Conservation (phyloP, 2,329 filamentous ascomycete species). For the Aspergillus tamarii region DNA sequence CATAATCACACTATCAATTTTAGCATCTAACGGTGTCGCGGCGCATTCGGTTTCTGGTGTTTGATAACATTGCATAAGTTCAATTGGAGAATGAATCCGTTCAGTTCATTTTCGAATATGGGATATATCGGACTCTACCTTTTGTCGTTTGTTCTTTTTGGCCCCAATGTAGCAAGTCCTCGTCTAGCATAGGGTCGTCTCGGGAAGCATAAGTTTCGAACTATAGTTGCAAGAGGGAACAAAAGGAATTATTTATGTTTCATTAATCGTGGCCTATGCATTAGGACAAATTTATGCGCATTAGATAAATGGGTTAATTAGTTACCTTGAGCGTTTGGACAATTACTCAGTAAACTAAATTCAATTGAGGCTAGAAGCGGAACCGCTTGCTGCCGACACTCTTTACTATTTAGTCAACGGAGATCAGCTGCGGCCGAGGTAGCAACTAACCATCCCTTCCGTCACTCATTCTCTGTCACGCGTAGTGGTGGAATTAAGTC, state of each 20-base stretch:
- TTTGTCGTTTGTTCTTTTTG: neutral
- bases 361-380: neutral
- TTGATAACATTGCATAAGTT: constrained; percentile 10
- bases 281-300: neutral
- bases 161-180: neutral
- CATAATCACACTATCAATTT: constrained; percentile 17
- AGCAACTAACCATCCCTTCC: neutral
- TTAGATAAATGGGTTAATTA: neutral
- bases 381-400: too few species aligned
- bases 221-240: neutral
- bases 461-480: neutral
- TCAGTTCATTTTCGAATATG: neutral
- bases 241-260: neutral
- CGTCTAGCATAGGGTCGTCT: neutral
- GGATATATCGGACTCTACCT: neutral
- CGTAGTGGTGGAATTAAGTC: neutral
- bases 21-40: constrained; percentile 25
- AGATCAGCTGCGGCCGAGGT: constrained; percentile 4
- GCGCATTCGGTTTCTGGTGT: constrained; percentile 18
- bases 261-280: neutral
- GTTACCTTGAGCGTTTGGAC: neutral
- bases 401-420: neutral
- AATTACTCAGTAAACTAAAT: neutral
- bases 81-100: constrained; percentile 6
- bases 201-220: neutral